Evolutionary conservation across 352 stramenopile species (phyloP).

Genomic region (Globisporangium yorkense): DNA sequence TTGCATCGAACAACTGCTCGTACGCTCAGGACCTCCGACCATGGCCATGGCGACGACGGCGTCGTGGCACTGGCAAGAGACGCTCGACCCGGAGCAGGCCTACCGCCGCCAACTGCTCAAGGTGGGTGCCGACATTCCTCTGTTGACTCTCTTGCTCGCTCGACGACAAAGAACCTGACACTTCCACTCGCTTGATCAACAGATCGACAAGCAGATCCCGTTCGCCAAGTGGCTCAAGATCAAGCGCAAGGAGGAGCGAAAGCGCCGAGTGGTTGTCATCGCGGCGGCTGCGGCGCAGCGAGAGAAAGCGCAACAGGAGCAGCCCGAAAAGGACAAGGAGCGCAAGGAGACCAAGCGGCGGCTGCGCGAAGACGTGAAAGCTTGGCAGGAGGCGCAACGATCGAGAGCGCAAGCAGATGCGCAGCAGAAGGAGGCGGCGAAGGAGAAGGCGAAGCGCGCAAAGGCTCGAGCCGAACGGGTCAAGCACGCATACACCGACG

Average conservation of each 20-base stretch:
- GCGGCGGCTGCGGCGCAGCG: conserved; percentile 9
- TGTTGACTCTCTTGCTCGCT: not conserved
- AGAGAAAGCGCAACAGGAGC: conserved; percentile 9
- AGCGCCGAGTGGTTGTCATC: not conserved
- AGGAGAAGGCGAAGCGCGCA: not conserved
- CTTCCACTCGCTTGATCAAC: not conserved
- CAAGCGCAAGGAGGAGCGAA: conserved; percentile 15
- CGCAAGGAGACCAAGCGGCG: conserved; percentile 14
- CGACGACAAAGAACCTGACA: no score
- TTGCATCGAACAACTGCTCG: no score
- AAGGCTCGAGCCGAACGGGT: conserved; percentile 7
- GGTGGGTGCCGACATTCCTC: conserved; percentile 10
- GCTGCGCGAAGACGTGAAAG: conserved; percentile 5
- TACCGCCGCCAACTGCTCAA: conserved; percentile 45
- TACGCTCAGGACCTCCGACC: not conserved
- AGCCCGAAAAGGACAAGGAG: conserved; percentile 12
- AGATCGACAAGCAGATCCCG: conserved; percentile 44
- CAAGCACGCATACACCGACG: conserved; percentile 1
- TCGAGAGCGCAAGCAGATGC: conserved; percentile 1
- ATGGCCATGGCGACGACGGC: conserved; percentile 4
- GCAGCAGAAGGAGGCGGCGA: not conserved
- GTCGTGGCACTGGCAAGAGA: conserved; percentile 69
- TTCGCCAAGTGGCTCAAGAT: conserved; percentile 40
- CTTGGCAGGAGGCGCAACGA: conserved; percentile 2
- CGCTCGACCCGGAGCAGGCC: conserved; percentile 26